Conservation (phyloP, 2,329 filamentous ascomycete species). For the Alternaria atra region DNA sequence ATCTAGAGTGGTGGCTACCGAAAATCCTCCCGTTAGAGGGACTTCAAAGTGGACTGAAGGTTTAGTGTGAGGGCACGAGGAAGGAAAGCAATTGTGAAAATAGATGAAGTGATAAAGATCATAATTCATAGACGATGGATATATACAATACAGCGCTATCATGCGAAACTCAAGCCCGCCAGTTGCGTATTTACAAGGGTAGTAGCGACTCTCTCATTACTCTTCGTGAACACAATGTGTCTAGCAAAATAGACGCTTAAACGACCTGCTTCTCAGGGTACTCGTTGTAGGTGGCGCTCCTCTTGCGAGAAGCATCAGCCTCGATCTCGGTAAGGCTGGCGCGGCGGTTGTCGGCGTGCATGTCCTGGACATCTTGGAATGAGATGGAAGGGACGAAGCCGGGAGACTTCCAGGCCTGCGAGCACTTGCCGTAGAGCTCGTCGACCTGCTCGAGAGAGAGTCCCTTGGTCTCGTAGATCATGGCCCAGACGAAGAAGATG, state of each 20-base stretch:
- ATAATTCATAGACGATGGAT: slow-evolving; percentile 6
- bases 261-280: slow-evolving; percentile 26
- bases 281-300: slow-evolving; percentile 44
- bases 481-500: slow-evolving; percentile 74
- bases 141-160: neutral
- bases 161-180: neutral
- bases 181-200: slow-evolving; percentile 3
- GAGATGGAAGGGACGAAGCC: slow-evolving; percentile 66
- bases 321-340: slow-evolving; percentile 47
- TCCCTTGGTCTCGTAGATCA: slow-evolving; percentile 81
- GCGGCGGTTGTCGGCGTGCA: slow-evolving; percentile 34
- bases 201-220: neutral
- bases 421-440: slow-evolving; percentile 78
- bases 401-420: slow-evolving; percentile 75
- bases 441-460: slow-evolving; percentile 81
- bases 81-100: neutral
- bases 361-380: slow-evolving; percentile 50
- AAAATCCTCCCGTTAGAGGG: neutral
- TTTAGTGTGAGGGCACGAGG: neutral
- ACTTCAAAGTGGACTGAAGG: neutral
- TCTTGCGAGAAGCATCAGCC: slow-evolving; percentile 43
- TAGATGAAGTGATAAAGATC: neutral
- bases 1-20: neutral
- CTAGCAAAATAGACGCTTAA: neutral
- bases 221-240: neutral